phyloP scores from a whole-genome alignment of 2,329 filamentous ascomycete genomes.

The Didymellaceae sp. region DNA sequence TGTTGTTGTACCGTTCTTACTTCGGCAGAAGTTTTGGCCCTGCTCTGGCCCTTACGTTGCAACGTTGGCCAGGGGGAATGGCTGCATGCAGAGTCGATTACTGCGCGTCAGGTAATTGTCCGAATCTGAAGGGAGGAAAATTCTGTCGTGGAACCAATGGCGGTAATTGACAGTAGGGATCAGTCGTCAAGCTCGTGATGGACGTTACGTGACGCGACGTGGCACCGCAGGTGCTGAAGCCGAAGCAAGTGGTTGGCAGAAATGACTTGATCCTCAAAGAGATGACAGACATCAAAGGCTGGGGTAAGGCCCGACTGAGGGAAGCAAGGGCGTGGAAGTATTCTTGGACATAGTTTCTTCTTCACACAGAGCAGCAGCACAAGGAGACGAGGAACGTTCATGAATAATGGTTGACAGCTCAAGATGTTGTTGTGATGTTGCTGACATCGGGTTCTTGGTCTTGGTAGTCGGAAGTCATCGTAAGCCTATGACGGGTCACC shows the following conservation, averaged over 20 bases:
- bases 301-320: conserved; percentile 11
- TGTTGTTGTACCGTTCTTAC: conserved; percentile 23
- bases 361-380: neutral
- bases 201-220: conserved; percentile 27
- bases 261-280: conserved; percentile 15
- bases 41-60: conserved; percentile 25
- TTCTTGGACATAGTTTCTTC: neutral
- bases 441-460: conserved; percentile 2
- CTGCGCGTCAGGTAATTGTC: conserved; percentile 23
- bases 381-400: neutral
- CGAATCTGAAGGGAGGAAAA: conserved; percentile 29
- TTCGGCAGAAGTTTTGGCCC: conserved; percentile 18
- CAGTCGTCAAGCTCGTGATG: conserved; percentile 27
- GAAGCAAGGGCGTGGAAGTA: conserved; percentile 9
- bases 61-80: conserved; percentile 29
- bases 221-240: conserved; percentile 28
- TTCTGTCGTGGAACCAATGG: conserved; percentile 27
- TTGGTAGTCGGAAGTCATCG: conserved; percentile 10
- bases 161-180: conserved; percentile 28
- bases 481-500: conserved; percentile 10
- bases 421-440: neutral
- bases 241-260: conserved; percentile 16
- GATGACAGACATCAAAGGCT: conserved; percentile 8
- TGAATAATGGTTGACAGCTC: neutral
- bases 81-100: conserved; percentile 23